phyloP scores from a whole-genome alignment of 1,284 basidiomycete species.

The Butyriboletus appendiculatus region DNA sequence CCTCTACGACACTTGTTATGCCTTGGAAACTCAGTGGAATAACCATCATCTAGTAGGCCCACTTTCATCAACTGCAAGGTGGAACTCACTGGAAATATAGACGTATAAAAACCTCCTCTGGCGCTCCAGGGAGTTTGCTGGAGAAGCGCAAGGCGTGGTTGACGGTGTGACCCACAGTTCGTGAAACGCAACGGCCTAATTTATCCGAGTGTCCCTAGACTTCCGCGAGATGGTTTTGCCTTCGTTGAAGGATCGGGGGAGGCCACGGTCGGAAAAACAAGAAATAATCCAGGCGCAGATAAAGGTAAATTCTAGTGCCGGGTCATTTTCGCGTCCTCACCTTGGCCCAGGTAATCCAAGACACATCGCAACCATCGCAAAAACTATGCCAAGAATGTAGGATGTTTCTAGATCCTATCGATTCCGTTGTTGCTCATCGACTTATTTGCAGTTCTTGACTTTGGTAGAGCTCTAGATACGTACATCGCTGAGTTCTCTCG shows the following conservation, averaged over 20 bases:
- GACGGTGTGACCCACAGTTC: constrained; percentile 10
- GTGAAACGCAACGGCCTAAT: neutral
- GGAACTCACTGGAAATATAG: constrained; percentile 3
- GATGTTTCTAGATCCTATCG: neutral
- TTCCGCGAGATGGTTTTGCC: constrained; percentile 22
- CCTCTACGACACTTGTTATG: constrained; percentile 13
- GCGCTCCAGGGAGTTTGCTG: constrained; percentile 24
- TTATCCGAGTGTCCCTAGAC: constrained; percentile 5
- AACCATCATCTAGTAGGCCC: constrained; percentile 15
- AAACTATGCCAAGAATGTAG: constrained; percentile 22
- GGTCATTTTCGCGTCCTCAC: neutral
- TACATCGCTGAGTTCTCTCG: constrained; percentile 20
- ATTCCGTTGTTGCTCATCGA: neutral
- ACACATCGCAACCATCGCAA: constrained; percentile 19
- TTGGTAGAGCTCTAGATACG: constrained; percentile 16
- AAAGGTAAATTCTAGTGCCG: neutral
- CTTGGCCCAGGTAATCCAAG: constrained; percentile 10
- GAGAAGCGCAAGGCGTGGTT: constrained; percentile 19
- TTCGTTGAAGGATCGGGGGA: constrained; percentile 10
- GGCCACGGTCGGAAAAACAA: constrained; percentile 11
- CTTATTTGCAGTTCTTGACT: constrained; percentile 12
- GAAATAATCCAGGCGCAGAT: constrained; percentile 20
- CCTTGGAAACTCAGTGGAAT: constrained; percentile 17
- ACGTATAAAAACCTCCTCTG: constrained; percentile 21
- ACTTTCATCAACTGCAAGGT: neutral